Percentiles rank a stretch among this genome's conserved stretches.
Evolutionary conservation across 768 basidiomycete species (phyloP).

Genomic region (Macrolepiota albuminosa): DNA sequence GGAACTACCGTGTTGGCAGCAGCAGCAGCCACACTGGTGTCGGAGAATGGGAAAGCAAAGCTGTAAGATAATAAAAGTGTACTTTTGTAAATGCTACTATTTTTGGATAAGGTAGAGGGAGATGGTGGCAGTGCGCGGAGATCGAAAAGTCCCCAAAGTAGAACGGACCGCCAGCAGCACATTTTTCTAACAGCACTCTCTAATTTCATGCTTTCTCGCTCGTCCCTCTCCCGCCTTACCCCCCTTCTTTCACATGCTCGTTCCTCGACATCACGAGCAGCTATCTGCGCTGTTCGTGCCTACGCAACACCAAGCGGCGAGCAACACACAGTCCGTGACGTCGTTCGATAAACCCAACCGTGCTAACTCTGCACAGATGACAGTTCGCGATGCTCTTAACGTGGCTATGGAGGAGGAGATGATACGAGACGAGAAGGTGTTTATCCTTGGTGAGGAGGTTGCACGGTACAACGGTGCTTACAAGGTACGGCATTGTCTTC

Average conservation of each 20-base stretch:
- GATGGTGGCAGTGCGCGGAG: constrained; percentile 10
- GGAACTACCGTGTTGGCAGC: constrained; percentile 65
- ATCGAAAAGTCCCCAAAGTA: constrained; percentile 16
- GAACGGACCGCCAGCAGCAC: constrained; percentile 16
- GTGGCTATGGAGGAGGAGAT: constrained; percentile 99
- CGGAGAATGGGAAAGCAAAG: constrained; percentile 51
- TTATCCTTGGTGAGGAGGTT: constrained; percentile 96
- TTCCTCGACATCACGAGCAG: constrained; percentile 36
- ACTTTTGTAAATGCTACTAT: background rate
- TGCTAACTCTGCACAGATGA: constrained; percentile 59
- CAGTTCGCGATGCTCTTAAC: constrained; percentile 97
- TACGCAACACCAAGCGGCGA: constrained; percentile 60
- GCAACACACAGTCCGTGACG: constrained; percentile 34
- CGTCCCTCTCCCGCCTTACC: constrained; percentile 60
- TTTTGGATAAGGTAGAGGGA: too few relatives aligned
- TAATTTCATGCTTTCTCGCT: constrained; percentile 53
- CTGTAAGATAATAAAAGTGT: constrained; percentile 32
- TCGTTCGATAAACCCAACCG: constrained; percentile 14
- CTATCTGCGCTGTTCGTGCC: constrained; percentile 41
- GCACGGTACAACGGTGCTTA: constrained; percentile 98
- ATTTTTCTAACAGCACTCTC: constrained; percentile 26
- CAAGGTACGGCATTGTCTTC: constrained; percentile 52
- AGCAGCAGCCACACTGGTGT: constrained; percentile 73
- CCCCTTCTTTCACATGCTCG: constrained; percentile 52
- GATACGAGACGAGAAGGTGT: constrained; percentile 91